Evolutionary conservation across 306 rosid genomes (phyloP), one percentile per base, ranked within the genome.

Genomic region (Quercus glauca): DNA sequence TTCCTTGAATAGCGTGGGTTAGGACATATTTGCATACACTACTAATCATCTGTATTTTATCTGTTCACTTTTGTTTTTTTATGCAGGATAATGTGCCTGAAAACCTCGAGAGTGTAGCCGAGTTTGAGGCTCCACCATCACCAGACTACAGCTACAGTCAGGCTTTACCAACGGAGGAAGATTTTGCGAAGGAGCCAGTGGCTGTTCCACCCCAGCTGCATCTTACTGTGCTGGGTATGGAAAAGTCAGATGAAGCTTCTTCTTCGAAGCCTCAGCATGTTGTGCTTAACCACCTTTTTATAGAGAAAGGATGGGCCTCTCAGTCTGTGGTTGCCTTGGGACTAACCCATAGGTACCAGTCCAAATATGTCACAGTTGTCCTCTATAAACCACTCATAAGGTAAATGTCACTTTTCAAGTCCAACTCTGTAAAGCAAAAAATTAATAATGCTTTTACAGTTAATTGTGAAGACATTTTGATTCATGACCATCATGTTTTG

Each of bases 291-390:
- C 97, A 94, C 51, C 93, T 94, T 45, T 94, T 89, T 85, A 92
- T 94, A 51, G 93, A 92, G 83, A 94, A 90, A 82, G 92, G 92
- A 67, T 83, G 89, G 98, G 90, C 97, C 35, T 84, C 92, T 12
- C 96, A 89, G 75, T 90, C 97, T 12, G 90, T 92, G 85, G 98
- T 94, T 79, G 94, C 98, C 59, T 61, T 94, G 88, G 98, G 98
- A 70, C 82, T 92, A 68, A 94, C 97, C 68, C 96, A 94, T 87
- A 89, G 98, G 83, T 92, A 89, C 78, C 84, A 86, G 81, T 90
- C 98, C 35, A 94, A 94, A 84, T 94, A 92, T 67, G 98, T 94
- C 65, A 94, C 98, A 0, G 94, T 94, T 58, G 96, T 92, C 86
- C 98, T 94, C 85, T 92, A 90, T 86, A 94, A 91, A 88, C 93